Percentiles rank a stretch among this genome's conserved stretches.
Conservation (phyloP, 2,329 filamentous ascomycete species). For the Cercospora berteroae region DNA sequence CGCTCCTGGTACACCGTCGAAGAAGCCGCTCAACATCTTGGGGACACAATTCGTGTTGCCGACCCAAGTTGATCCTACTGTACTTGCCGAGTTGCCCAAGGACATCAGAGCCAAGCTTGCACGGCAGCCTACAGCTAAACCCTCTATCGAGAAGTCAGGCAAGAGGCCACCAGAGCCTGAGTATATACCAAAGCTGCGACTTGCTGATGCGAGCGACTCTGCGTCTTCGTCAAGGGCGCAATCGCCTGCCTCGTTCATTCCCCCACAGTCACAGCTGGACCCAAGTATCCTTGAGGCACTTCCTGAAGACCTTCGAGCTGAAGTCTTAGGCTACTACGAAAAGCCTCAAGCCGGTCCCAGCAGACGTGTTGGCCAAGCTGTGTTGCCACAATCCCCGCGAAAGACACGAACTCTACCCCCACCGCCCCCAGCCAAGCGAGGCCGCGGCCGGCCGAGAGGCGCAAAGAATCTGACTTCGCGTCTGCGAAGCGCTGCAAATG, state of each 20-base stretch:
- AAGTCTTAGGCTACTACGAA: slow-evolving; percentile 72
- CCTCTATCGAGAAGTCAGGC: background rate
- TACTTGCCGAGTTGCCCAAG: slow-evolving; percentile 76
- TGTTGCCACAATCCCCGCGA: slow-evolving; percentile 51
- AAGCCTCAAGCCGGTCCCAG: slow-evolving; percentile 36
- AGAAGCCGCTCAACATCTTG: slow-evolving; percentile 69
- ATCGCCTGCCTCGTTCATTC: slow-evolving; percentile 38
- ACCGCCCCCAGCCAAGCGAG: slow-evolving; percentile 65
- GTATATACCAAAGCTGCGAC: background rate
- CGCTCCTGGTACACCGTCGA: slow-evolving; percentile 50
- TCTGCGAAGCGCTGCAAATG: slow-evolving; percentile 47
- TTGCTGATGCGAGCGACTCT: slow-evolving; percentile 27
- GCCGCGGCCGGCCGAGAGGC: slow-evolving; percentile 46
- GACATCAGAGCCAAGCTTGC: slow-evolving; percentile 78
- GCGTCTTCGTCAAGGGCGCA: slow-evolving; percentile 24
- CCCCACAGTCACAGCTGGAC: slow-evolving; percentile 77
- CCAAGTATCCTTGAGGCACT: slow-evolving; percentile 78
- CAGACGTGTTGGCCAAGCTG: slow-evolving; percentile 36
- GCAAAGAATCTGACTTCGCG: slow-evolving; percentile 38
- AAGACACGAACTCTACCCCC: slow-evolving; percentile 55
- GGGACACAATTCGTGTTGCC: slow-evolving; percentile 94
- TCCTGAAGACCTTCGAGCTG: slow-evolving; percentile 80
- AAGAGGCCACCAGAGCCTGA: background rate
- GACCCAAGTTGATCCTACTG: slow-evolving; percentile 73
- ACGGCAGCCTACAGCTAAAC: slow-evolving; percentile 46